phyloP scores from a whole-genome alignment of 768 basidiomycete genomes.

The Daedalea quercina region DNA sequence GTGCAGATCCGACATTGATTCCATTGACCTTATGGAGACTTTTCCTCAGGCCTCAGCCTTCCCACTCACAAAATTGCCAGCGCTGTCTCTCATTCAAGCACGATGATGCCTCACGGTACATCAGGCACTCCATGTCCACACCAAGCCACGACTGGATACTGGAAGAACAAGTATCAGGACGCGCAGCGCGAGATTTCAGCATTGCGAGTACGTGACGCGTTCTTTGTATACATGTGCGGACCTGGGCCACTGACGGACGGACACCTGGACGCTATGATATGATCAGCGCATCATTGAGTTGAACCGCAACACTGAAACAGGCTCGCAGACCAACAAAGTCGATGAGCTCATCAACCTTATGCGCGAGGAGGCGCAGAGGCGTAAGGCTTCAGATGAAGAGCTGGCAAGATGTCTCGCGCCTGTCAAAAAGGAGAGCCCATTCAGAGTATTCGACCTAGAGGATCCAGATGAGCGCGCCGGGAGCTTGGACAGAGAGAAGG shows the following conservation, averaged over 20 bases:
- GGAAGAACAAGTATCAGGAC: neutral
- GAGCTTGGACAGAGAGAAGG: neutral
- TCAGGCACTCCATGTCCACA: neutral
- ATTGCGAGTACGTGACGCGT: neutral
- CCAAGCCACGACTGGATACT: neutral
- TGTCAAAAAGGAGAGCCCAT: neutral
- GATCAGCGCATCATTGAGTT: neutral
- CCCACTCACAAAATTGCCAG: no score
- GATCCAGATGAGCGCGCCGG: neutral
- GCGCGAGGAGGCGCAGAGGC: neutral
- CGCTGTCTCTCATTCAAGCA: no score
- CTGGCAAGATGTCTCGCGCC: conserved; percentile 1
- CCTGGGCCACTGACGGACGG: no score
- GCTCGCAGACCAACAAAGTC: neutral
- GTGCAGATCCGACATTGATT: no score
- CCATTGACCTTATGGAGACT: no score
- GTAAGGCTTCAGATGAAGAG: neutral
- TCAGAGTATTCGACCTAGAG: neutral
- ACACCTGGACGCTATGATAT: no score
- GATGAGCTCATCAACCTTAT: neutral
- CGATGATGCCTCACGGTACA: no score
- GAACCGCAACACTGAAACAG: neutral
- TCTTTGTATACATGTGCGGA: no score
- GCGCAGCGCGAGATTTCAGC: neutral
- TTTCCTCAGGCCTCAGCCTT: neutral